phyloP scores from a whole-genome alignment of 257 asterid genomes.

The Solanum clarkiae region DNA sequence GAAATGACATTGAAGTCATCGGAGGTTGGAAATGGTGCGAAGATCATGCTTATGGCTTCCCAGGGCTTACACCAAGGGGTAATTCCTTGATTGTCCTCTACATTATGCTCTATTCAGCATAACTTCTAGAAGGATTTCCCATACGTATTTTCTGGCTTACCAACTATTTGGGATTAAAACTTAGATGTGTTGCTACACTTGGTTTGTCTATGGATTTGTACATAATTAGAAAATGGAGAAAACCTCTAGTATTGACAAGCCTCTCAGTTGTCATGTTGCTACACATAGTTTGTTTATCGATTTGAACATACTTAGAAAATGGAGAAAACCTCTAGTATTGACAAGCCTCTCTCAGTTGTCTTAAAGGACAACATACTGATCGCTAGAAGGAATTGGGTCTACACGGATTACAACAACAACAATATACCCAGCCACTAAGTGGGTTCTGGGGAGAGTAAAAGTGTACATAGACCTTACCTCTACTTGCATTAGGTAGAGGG shows the following conservation, averaged over 20 bases:
- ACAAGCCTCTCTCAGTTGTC: not conserved
- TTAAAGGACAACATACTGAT: not conserved
- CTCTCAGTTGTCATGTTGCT: not conserved
- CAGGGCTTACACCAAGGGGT: slow-evolving; percentile 96
- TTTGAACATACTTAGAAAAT: not conserved
- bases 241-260: not conserved
- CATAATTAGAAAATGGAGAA: not conserved
- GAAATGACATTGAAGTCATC: slow-evolving; percentile 45
- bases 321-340: not conserved
- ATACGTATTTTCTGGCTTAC: not conserved
- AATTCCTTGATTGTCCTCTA: not conserved
- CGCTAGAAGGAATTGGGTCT: not conserved
- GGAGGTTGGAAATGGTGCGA: slow-evolving; percentile 44
- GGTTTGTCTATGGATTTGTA: not conserved
- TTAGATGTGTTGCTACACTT: not conserved
- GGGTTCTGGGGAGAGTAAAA: too few species aligned
- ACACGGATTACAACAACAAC: not conserved
- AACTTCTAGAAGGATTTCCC: not conserved
- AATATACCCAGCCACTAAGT: too few species aligned
- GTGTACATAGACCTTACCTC: too few species aligned
- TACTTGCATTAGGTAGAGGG: too few species aligned
- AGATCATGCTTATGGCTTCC: slow-evolving; percentile 90
- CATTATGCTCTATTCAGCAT: not conserved
- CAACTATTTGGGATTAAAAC: not conserved
- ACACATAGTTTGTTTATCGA: not conserved